Evolutionary conservation across 345 rosid genomes (phyloP).

Genomic region (Alliaria petiolata): DNA sequence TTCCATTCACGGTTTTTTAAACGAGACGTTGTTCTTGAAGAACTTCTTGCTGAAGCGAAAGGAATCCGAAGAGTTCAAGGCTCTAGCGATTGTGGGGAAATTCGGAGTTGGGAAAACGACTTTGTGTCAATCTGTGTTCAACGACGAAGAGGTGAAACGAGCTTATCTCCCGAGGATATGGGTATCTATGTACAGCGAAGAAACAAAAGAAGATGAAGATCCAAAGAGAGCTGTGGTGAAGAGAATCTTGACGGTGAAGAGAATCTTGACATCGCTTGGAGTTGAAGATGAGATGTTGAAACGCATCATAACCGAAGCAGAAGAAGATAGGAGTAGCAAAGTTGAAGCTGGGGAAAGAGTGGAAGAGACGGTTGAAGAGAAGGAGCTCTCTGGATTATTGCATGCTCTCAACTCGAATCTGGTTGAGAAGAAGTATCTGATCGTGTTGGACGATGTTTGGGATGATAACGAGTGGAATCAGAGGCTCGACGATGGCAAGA

Average conservation of each 20-base stretch:
- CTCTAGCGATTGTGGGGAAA: conserved; percentile 39
- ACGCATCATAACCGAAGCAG: not conserved
- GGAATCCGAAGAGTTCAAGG: conserved; percentile 31
- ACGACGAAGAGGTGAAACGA: conserved; percentile 13
- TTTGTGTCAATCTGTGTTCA: conserved; percentile 39
- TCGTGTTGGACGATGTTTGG: conserved; percentile 45
- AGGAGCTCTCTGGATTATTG: conserved; percentile 27
- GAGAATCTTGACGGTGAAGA: conserved; percentile 30
- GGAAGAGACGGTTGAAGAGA: not conserved
- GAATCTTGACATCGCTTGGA: conserved; percentile 37
- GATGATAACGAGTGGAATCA: conserved; percentile 26
- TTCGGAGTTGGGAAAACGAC: conserved; percentile 50
- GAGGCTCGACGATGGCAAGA: conserved; percentile 16
- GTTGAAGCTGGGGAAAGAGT: not conserved
- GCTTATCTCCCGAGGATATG: conserved; percentile 44
- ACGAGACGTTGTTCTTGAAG: conserved; percentile 27
- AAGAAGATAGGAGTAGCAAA: not conserved
- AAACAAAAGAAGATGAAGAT: not conserved
- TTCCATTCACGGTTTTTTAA: conserved; percentile 15
- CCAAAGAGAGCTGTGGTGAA: conserved; percentile 19
- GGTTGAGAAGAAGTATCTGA: conserved; percentile 47
- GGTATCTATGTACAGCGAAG: conserved; percentile 30
- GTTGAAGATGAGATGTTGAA: conserved; percentile 33
- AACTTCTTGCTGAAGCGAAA: conserved; percentile 23
- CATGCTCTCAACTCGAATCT: conserved; percentile 37